Evolutionary conservation across 257 asterid genomes (phyloP).

Genomic region (Plantago elongata): DNA sequence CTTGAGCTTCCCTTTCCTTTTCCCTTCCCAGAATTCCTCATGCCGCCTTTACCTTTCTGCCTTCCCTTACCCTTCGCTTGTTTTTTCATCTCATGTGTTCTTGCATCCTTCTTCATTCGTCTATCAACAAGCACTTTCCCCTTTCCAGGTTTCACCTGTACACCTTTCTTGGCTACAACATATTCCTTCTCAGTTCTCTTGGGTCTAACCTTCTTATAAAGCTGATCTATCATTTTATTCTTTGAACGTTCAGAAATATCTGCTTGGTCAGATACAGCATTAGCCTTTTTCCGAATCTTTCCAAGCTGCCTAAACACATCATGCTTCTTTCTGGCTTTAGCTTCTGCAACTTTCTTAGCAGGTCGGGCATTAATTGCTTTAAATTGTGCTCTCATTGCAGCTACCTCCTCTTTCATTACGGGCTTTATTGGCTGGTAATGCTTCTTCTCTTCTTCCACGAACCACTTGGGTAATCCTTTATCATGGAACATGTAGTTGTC

Average conservation of each 20-base stretch:
- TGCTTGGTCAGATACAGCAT: slow-evolving; percentile 70
- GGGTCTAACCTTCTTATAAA: slow-evolving; percentile 65
- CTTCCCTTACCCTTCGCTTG: slow-evolving; percentile 56
- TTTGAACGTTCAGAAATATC: slow-evolving; percentile 77
- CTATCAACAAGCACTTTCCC: slow-evolving; percentile 89
- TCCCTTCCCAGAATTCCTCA: slow-evolving; percentile 23
- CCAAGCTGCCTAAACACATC: slow-evolving; percentile 57
- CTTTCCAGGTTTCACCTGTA: slow-evolving; percentile 70
- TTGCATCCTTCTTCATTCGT: slow-evolving; percentile 78
- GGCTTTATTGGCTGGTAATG: slow-evolving; percentile 76
- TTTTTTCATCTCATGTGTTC: slow-evolving; percentile 51
- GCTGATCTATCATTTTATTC: slow-evolving; percentile 73
- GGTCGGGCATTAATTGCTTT: slow-evolving; percentile 89
- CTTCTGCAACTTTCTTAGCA: slow-evolving; percentile 92
- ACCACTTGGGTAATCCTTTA: slow-evolving; percentile 85
- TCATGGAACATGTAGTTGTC: slow-evolving; percentile 88
- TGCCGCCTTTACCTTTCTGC: slow-evolving; percentile 51
- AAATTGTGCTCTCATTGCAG: slow-evolving; percentile 77
- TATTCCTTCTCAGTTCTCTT: slow-evolving; percentile 66
- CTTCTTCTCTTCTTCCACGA: slow-evolving; percentile 66
- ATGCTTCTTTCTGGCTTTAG: slow-evolving; percentile 85
- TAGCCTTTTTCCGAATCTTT: slow-evolving; percentile 83
- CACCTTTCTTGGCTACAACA: slow-evolving; percentile 95
- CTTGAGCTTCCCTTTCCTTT: slow-evolving; percentile 21
- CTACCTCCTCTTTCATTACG: slow-evolving; percentile 72